phyloP scores from a whole-genome alignment of 768 basidiomycete species.

The Xanthoconium purpureum region DNA sequence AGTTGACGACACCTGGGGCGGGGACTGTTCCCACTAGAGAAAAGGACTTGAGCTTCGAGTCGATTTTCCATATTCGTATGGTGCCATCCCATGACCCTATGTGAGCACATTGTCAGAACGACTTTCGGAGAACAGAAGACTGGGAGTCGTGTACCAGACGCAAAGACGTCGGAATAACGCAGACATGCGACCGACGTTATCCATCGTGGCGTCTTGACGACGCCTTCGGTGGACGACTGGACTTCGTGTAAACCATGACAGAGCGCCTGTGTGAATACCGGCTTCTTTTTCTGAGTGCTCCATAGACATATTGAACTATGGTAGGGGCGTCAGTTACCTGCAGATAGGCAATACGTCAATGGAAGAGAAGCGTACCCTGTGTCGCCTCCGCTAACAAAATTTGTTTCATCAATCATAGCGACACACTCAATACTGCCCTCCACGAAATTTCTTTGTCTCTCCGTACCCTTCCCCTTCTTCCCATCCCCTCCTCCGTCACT shows the following conservation, averaged over 20 bases:
- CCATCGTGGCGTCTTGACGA: constrained; percentile 82
- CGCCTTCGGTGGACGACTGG: constrained; percentile 68
- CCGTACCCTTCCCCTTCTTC: constrained; percentile 29
- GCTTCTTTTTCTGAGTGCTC: constrained; percentile 92
- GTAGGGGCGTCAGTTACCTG: not conserved
- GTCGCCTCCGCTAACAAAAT: constrained; percentile 92
- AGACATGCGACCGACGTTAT: constrained; percentile 81
- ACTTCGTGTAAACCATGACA: constrained; percentile 84
- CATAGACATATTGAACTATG: constrained; percentile 83
- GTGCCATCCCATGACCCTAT: constrained; percentile 92
- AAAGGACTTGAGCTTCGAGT: constrained; percentile 76
- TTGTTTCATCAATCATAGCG: constrained; percentile 92
- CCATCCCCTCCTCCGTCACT: constrained; percentile 47
- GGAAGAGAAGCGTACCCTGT: constrained; percentile 65
- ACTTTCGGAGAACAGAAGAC: not conserved
- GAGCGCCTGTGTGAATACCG: constrained; percentile 79
- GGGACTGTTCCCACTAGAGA: constrained; percentile 55
- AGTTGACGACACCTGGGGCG: constrained; percentile 83
- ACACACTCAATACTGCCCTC: constrained; percentile 93
- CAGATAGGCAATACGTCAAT: not conserved
- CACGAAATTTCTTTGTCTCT: constrained; percentile 47
- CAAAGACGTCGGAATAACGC: constrained; percentile 88
- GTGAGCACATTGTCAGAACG: constrained; percentile 1
- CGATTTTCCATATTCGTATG: constrained; percentile 89
- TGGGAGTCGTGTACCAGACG: constrained; percentile 59